A percentile compares a stretch with the other conserved stretches of the same genome.
These are phyloP conservation scores for Syzygium malaccense DNA, from an alignment of 441 rosid genomes.

Conservation along the genomic window DNA sequence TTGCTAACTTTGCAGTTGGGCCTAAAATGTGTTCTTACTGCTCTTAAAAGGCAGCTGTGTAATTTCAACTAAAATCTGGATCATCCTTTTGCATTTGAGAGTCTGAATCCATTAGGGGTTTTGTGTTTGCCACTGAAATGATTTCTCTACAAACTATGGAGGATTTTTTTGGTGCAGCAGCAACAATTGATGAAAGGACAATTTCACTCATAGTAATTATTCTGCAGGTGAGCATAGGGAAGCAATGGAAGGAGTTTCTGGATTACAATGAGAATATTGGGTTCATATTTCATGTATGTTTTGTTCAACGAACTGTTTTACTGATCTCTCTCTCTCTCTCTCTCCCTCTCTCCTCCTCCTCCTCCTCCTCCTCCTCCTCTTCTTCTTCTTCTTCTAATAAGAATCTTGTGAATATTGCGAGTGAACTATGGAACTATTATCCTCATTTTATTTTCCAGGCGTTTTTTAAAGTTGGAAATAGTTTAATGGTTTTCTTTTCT, in stretches of 20 bases:
- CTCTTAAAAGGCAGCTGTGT: background rate
- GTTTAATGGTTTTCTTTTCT: background rate
- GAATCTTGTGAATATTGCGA: background rate
- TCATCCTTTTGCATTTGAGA: background rate
- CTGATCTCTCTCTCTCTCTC: background rate
- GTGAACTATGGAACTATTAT: background rate
- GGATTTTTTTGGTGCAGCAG: background rate
- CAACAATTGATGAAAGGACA: background rate
- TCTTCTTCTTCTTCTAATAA: background rate
- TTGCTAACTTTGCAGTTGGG: background rate
- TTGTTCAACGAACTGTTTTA: background rate
- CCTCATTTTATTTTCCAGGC: background rate
- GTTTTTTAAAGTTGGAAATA: background rate
- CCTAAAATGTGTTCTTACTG: background rate
- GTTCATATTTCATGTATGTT: slow-evolving; percentile 73
- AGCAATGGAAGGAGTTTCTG: slow-evolving; percentile 82
- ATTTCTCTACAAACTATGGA: background rate
- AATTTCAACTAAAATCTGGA: background rate
- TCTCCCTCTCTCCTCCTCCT: rapidly evolving
- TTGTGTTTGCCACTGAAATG: background rate
- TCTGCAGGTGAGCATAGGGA: slow-evolving; percentile 76
- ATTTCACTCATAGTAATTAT: background rate
- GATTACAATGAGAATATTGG: slow-evolving; percentile 66
- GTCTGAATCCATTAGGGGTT: background rate
- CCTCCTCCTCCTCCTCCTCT: background rate